Conservation (phyloP, 176 grass and related monocot species). For the Oryza meridionalis region DNA sequence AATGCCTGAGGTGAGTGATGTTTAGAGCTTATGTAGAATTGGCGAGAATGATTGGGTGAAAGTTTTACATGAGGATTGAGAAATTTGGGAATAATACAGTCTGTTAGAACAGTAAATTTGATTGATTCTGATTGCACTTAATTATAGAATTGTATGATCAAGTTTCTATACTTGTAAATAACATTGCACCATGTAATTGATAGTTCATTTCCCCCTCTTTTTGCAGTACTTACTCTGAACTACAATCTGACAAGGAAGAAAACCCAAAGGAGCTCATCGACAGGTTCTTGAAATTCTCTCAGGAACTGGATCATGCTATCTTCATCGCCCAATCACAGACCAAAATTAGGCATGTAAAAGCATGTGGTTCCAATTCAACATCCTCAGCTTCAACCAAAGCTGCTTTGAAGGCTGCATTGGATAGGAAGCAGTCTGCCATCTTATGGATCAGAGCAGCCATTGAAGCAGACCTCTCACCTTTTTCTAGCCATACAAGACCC, state of each 20-base stretch:
- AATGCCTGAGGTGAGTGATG: constrained; percentile 65
- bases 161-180: background rate
- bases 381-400: constrained; percentile 44
- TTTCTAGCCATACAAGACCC: constrained; percentile 45
- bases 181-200: background rate
- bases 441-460: constrained; percentile 83
- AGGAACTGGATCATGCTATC: constrained; percentile 61
- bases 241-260: constrained; percentile 74
- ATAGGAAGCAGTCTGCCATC: constrained; percentile 70
- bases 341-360: constrained; percentile 39
- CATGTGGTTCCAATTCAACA: constrained; percentile 31
- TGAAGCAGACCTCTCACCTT: constrained; percentile 61
- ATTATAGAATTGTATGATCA: background rate
- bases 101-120: background rate
- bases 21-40: background rate
- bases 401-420: constrained; percentile 47
- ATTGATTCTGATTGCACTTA: background rate
- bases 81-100: background rate
- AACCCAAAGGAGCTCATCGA: constrained; percentile 70
- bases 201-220: background rate
- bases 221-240: constrained; percentile 70
- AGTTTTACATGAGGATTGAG: background rate
- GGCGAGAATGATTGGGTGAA: background rate
- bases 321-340: constrained; percentile 61
- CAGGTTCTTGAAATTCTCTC: constrained; percentile 73